These are phyloP conservation scores for Sugiyamaella xylanicola DNA, from an alignment of 1,139 yeast species.

Conservation along the genomic window DNA sequence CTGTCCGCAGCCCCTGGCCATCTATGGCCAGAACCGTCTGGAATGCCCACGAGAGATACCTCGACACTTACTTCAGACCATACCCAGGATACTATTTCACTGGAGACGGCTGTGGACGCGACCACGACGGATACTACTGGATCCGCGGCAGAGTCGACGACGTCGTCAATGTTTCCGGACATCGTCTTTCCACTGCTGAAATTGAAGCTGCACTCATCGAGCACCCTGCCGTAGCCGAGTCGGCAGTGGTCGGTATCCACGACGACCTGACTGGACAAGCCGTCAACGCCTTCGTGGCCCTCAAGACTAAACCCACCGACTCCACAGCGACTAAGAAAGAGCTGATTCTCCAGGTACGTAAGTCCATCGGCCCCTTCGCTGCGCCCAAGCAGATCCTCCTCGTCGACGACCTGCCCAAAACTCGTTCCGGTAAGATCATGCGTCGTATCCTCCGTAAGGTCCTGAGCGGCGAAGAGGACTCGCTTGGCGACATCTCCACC, in stretches of 20 bases:
- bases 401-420: constrained; percentile 92
- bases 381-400: constrained; percentile 91
- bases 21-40: constrained; percentile 97
- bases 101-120: constrained; percentile 99
- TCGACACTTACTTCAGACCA: constrained; percentile 93
- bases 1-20: constrained; percentile 91
- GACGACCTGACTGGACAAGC: constrained; percentile 99
- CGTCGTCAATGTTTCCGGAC: constrained; percentile 97
- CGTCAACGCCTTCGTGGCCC: constrained; percentile 88
- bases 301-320: constrained; percentile 60
- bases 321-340: constrained; percentile 72
- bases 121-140: constrained; percentile 97
- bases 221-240: constrained; percentile 79
- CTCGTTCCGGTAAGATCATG: constrained; percentile 98
- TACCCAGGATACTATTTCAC: constrained; percentile 97
- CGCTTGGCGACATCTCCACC: constrained; percentile 90
- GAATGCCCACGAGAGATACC: constrained; percentile 84
- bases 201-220: constrained; percentile 90
- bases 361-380: constrained; percentile 96
- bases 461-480: constrained; percentile 85
- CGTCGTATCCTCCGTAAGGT: constrained; percentile 95
- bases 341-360: constrained; percentile 83
- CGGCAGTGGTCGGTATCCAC: constrained; percentile 92
- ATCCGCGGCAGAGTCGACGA: constrained; percentile 98
- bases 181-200: constrained; percentile 95